phyloP scores from a whole-genome alignment of 805 yeast species.

The Ogataea pignaliae region DNA sequence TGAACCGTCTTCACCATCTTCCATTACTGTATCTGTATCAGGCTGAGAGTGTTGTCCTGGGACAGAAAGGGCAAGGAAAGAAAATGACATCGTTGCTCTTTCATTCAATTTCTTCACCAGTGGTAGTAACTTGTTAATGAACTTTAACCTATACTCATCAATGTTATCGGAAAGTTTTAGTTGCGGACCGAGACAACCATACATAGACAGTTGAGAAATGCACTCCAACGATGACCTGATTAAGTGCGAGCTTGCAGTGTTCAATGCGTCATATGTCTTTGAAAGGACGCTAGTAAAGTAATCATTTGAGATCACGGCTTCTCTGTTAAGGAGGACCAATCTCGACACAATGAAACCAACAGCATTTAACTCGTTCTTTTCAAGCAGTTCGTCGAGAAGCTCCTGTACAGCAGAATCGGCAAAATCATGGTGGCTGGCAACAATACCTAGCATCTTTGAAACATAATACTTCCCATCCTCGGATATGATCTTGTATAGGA shows the following conservation, averaged over 20 bases:
- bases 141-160: constrained; percentile 14
- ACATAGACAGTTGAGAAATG: constrained; percentile 40
- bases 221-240: constrained; percentile 33
- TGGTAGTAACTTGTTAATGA: constrained; percentile 30
- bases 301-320: constrained; percentile 10
- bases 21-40: no score
- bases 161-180: constrained; percentile 17
- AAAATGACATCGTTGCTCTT: constrained; percentile 49
- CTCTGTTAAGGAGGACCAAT: constrained; percentile 32
- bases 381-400: constrained; percentile 6
- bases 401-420: constrained; percentile 9
- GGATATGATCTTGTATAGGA: constrained; percentile 17
- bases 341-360: constrained; percentile 46
- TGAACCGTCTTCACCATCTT: constrained; percentile 16
- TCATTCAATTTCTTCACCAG: constrained; percentile 57
- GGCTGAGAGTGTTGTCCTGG: no score
- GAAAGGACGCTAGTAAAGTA: constrained; percentile 9
- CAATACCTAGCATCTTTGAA: constrained; percentile 25
- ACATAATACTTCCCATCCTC: constrained; percentile 20
- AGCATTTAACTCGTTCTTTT: constrained; percentile 23
- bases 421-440: constrained; percentile 34
- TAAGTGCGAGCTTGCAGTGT: constrained; percentile 14
- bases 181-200: constrained; percentile 41
- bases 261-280: constrained; percentile 21
- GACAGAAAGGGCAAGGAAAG: constrained; percentile 45